Percentiles rank a stretch among this genome's conserved stretches.
phyloP scores from a whole-genome alignment of 2,329 filamentous ascomycete genomes.

The Epichloe brachyelytri region DNA sequence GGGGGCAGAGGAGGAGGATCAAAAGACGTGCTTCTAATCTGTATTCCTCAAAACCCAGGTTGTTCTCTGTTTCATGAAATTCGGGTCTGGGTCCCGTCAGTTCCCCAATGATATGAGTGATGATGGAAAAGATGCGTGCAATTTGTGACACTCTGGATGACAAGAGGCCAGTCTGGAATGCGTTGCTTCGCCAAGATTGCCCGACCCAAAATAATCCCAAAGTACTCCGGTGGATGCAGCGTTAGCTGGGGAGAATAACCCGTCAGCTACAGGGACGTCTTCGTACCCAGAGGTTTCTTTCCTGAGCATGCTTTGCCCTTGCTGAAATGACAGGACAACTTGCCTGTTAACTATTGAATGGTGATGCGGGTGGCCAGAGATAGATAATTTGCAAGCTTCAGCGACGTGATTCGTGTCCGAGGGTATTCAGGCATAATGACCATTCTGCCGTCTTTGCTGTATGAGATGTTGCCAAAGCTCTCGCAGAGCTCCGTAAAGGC shows the following conservation, averaged over 20 bases:
- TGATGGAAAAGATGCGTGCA: neutral
- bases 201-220: neutral
- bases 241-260: neutral
- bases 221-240: neutral
- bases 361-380: constrained; percentile 30
- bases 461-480: constrained; percentile 46
- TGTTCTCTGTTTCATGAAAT: neutral
- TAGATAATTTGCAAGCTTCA: constrained; percentile 45
- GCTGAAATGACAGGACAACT: neutral
- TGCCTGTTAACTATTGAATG: constrained; percentile 16
- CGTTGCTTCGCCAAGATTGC: neutral
- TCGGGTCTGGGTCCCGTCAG: neutral
- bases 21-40: too few relatives aligned
- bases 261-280: neutral
- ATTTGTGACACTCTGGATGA: neutral
- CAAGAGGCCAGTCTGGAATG: too few relatives aligned
- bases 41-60: neutral
- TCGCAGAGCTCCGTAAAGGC: constrained; percentile 51
- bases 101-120: neutral
- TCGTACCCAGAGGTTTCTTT: neutral
- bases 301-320: too few relatives aligned
- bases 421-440: constrained; percentile 43
- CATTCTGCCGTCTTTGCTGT: constrained; percentile 46
- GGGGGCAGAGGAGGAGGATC: neutral
- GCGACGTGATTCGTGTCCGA: constrained; percentile 37